Percentiles rank a stretch among this genome's conserved stretches.
These are phyloP conservation scores for Metahyphopichia silvanorum DNA, from an alignment of 805 yeast genomes.

Conservation along the genomic window DNA sequence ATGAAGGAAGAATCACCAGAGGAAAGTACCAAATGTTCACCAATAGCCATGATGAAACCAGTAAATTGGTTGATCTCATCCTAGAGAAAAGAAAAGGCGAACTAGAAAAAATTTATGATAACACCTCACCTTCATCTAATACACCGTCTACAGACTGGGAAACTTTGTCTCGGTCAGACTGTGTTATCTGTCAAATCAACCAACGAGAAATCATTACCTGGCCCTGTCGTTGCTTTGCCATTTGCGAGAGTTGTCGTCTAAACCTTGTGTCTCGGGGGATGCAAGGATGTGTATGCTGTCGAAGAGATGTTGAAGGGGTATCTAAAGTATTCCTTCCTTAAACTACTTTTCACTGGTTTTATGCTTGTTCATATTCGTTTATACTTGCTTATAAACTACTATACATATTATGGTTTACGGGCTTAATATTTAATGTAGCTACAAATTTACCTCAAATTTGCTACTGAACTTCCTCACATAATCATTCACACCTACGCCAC, in stretches of 20 bases:
- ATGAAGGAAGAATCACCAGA: slow-evolving; percentile 28
- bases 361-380: no score
- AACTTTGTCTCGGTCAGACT: slow-evolving; percentile 24
- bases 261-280: slow-evolving; percentile 70
- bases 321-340: slow-evolving; percentile 59
- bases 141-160: slow-evolving; percentile 1
- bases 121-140: background rate
- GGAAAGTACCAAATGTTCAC: slow-evolving; percentile 17
- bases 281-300: slow-evolving; percentile 81
- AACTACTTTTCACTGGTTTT: no score
- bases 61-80: slow-evolving; percentile 9
- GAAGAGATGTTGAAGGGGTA: slow-evolving; percentile 67
- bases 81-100: slow-evolving; percentile 6
- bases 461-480: no score
- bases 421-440: no score
- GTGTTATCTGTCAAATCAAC: slow-evolving; percentile 80
- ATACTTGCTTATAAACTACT: no score
- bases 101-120: background rate
- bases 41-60: slow-evolving; percentile 5
- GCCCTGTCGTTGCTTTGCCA: slow-evolving; percentile 90
- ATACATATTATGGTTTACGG: no score
- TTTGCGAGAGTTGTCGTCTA: slow-evolving; percentile 81
- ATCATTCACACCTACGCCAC: no score
- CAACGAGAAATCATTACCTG: slow-evolving; percentile 77
- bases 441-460: no score